phyloP scores from a whole-genome alignment of 1,284 basidiomycete species.

The Rugosomyces carneus region DNA sequence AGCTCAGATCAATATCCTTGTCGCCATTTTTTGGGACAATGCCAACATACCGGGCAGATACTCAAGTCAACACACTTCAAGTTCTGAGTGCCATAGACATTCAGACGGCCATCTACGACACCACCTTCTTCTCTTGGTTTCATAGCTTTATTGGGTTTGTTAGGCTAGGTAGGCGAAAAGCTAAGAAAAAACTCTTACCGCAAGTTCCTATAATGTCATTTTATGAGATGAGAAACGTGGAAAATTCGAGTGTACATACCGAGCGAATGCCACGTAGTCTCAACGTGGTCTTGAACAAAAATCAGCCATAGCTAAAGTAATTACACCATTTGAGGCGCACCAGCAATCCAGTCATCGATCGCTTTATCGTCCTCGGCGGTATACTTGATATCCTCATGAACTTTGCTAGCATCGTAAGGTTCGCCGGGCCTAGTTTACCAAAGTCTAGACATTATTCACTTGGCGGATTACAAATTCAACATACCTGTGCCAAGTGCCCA shows the following conservation, averaged over 20 bases:
- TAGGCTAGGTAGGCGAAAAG: background rate
- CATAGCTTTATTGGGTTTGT: conserved; percentile 46
- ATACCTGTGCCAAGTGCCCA: conserved; percentile 59
- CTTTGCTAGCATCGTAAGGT: conserved; percentile 47
- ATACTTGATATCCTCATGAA: conserved; percentile 62
- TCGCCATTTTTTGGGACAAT: background rate
- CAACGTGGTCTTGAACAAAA: conserved; percentile 52
- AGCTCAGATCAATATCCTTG: background rate
- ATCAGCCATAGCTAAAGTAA: background rate
- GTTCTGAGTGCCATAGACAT: conserved; percentile 69
- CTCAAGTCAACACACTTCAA: conserved; percentile 63
- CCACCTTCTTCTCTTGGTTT: conserved; percentile 73
- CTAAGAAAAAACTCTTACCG: conserved; percentile 32
- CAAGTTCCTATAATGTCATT: conserved; percentile 29
- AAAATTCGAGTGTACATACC: conserved; percentile 31
- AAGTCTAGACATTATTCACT: background rate
- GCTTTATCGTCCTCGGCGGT: conserved; percentile 60
- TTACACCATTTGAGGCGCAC: conserved; percentile 21
- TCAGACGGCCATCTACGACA: conserved; percentile 67
- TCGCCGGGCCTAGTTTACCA: conserved; percentile 38
- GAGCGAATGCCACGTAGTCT: conserved; percentile 72
- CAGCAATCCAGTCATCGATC: conserved; percentile 62
- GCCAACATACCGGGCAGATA: conserved; percentile 54
- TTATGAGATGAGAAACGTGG: conserved; percentile 1
- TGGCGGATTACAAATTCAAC: background rate